Evolutionary conservation across 495 filamentous ascomycete species (phyloP).

Genomic region (Glonium stellatum): DNA sequence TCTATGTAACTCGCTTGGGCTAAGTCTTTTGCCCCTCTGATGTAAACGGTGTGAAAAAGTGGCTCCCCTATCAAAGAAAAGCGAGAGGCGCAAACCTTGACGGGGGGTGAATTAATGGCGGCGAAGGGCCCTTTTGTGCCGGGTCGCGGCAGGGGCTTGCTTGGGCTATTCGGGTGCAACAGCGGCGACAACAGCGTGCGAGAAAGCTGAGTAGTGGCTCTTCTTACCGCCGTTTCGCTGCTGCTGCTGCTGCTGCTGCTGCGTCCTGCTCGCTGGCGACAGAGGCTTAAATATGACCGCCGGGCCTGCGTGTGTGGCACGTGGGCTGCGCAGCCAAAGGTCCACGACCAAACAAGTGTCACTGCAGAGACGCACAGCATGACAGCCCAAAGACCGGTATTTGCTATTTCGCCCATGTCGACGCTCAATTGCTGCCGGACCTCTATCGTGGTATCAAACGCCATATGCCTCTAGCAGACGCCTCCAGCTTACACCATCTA

Average conservation of each 20-base stretch:
- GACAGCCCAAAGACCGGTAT: background rate
- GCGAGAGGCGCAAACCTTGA: background rate
- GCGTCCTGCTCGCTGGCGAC: background rate
- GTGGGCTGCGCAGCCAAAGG: background rate
- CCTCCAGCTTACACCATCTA: slow-evolving; percentile 5
- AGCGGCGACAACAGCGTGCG: background rate
- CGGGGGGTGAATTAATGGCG: background rate
- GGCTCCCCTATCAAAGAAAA: background rate
- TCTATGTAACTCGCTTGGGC: slow-evolving; percentile 19
- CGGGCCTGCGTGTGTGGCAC: background rate
- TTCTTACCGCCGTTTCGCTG: background rate
- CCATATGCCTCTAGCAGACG: background rate
- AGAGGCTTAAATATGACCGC: background rate
- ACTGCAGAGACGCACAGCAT: background rate
- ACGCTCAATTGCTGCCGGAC: background rate
- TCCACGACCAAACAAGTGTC: background rate
- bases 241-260: too few relatives aligned
- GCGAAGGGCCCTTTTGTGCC: background rate
- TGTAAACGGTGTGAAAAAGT: slow-evolving; percentile 18
- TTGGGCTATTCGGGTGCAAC: background rate
- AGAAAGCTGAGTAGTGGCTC: background rate
- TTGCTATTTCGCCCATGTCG: background rate
- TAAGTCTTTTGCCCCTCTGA: slow-evolving; percentile 11
- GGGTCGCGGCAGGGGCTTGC: too few relatives aligned
- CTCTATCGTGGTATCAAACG: slow-evolving; percentile 28